Evolutionary conservation across 352 stramenopile genomes (phyloP).

Genomic region (Globisporangium uncinulatum): DNA sequence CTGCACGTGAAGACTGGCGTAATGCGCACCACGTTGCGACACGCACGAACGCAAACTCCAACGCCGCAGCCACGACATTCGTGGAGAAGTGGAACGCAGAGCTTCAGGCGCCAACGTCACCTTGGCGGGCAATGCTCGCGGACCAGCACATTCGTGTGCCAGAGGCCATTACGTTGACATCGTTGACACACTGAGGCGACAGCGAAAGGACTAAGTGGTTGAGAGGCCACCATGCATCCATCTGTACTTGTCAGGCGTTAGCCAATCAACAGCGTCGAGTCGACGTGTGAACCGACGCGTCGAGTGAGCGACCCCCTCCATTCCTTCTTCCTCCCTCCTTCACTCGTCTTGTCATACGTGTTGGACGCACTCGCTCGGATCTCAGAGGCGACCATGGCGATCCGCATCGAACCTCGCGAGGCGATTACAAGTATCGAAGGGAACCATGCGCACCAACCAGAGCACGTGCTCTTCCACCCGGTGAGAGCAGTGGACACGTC

Average conservation of each 20-base stretch:
- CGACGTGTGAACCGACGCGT: not conserved
- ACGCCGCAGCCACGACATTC: not conserved
- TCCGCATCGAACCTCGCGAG: conserved; percentile 6
- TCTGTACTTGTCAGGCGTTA: not conserved
- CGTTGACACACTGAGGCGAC: not conserved
- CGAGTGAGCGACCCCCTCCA: not conserved
- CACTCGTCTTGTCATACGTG: no score
- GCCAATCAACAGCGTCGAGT: not conserved
- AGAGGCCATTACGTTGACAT: conserved; percentile 4
- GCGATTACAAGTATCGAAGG: conserved; percentile 5
- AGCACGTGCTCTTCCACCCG: conserved; percentile 17
- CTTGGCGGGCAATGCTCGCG: conserved; percentile 11
- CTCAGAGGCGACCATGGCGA: not conserved
- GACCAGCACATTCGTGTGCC: conserved; percentile 11
- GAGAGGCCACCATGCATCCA: no score
- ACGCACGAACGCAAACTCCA: not conserved
- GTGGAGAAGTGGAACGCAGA: conserved; percentile 12
- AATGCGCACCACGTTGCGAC: conserved; percentile 3
- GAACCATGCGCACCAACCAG: conserved; percentile 7
- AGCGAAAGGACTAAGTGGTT: not conserved
- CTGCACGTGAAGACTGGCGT: conserved; percentile 13
- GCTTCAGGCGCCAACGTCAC: conserved; percentile 5
- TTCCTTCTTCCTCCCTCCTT: no score
- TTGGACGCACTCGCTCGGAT: no score
- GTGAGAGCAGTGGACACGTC: not conserved